Base-by-base conservation (phyloP, 169 alveolate species). In the Condylostoma magnum region DNA sequence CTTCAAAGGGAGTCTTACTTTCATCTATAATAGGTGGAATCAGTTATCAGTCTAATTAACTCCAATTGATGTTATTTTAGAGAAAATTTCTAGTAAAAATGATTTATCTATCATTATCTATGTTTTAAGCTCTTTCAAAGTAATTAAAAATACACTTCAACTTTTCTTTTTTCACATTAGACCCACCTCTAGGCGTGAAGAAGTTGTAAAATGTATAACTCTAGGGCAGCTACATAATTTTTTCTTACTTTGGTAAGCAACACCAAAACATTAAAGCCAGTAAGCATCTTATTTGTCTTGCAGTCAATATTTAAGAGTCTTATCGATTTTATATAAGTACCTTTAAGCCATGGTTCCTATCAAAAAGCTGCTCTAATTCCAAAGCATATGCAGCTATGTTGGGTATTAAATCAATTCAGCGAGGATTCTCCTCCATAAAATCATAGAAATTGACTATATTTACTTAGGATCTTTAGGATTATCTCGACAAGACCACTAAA, bases 161-260 rank as follows among this genome's bases (percentile, higher is more conserved):
- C 43, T 60, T 60, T 20, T 52, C 56, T 1, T 20, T 12, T 41
- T 60, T 12, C 1, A 18, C 12, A 15, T 41, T 31, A n/a, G 12
- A 38, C 8, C 41, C 41, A 18, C 43, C 18, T 15, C 51, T 22
- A 18, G 52, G 6, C 1, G 6, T 1, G 31, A 60, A 60, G n/a
- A 60, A 12, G 22, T 41, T 41, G 54, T 10, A 12, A 60, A 36
- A 60, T 8, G 52, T 36, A 27, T 60, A 60, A n/a, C 31, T 38
- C 27, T 41, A 38, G 18, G 71, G 71, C n/a, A 60, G 57, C 37
- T 60, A 52, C 10, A 38, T 20, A 18, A 8, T 8, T 10, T 15
- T 33, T 60, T 60, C 71, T 41, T 60, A 55, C 31, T 60, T 60
- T 8, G 71, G 71, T 1, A 60, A 60, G n/a, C 54, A 33, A 27